Percentiles rank a stretch among this genome's conserved stretches.
Evolutionary conservation across 345 rosid genomes (phyloP).

Genomic region (Pugionium dolabratum): DNA sequence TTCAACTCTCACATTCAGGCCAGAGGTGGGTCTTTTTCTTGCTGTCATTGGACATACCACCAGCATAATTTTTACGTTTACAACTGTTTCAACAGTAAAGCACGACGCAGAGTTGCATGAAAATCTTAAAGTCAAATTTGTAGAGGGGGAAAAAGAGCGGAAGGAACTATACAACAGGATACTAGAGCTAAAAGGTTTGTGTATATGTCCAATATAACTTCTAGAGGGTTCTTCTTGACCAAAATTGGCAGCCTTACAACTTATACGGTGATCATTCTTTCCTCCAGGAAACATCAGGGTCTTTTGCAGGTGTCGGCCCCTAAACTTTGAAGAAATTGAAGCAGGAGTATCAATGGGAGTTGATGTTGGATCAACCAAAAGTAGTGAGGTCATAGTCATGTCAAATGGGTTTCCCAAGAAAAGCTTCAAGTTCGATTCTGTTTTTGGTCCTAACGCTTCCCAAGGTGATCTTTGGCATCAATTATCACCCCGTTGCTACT

Average conservation of each 20-base stretch:
- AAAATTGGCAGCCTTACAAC: conserved; percentile 25
- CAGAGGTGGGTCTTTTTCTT: conserved; percentile 52
- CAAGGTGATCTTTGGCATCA: conserved; percentile 61
- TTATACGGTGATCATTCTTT: conserved; percentile 21
- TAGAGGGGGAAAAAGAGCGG: conserved; percentile 62
- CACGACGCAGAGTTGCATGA: conserved; percentile 60
- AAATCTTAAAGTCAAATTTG: conserved; percentile 65
- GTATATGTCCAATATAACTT: conserved; percentile 1
- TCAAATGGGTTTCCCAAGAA: conserved; percentile 79
- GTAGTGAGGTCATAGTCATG: conserved; percentile 73
- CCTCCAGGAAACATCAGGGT: conserved; percentile 93
- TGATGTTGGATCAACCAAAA: conserved; percentile 80
- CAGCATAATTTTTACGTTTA: conserved; percentile 22
- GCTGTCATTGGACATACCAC: conserved; percentile 11
- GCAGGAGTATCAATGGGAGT: conserved; percentile 63
- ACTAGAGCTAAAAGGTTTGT: conserved; percentile 87
- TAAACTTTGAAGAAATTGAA: conserved; percentile 66
- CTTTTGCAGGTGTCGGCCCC: conserved; percentile 91
- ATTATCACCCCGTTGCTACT: conserved; percentile 14
- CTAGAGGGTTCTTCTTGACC: conserved; percentile 11
- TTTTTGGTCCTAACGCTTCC: conserved; percentile 80
- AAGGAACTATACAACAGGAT: conserved; percentile 93
- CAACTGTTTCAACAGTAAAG: conserved; percentile 51
- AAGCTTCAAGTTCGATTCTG: conserved; percentile 85
- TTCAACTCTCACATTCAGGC: conserved; percentile 52